Percentiles rank a stretch among this genome's conserved stretches.
Conservation (phyloP, 164 flowering plant species). For the Annona cherimola region DNA sequence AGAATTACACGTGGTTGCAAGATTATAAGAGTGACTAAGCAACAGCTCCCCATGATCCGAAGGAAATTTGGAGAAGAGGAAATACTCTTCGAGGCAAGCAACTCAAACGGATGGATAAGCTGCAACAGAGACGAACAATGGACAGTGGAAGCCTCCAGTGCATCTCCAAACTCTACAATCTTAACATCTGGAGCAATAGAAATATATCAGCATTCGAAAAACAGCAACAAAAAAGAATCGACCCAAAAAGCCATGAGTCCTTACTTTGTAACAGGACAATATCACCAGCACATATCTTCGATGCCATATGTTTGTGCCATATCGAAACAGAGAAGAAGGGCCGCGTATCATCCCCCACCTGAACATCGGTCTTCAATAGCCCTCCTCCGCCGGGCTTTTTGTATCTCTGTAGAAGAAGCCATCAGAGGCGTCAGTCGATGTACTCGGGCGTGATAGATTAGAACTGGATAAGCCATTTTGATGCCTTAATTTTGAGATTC, state of each 20-base stretch:
- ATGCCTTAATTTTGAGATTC: neutral
- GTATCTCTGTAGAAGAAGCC: constrained; percentile 29
- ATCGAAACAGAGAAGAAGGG: constrained; percentile 49
- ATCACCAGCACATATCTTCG: constrained; percentile 44
- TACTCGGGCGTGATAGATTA: too few relatives aligned
- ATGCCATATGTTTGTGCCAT: constrained; percentile 58
- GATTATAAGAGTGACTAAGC: neutral
- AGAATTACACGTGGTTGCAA: neutral
- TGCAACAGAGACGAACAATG: constrained; percentile 17
- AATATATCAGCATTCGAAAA: neutral
- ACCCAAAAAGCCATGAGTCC: constrained; percentile 2
- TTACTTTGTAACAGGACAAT: constrained; percentile 61
- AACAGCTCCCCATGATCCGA: neutral
- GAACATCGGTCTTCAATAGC: constrained; percentile 50
- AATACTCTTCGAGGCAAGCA: constrained; percentile 19
- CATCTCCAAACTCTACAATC: constrained; percentile 19
- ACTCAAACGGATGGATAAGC: constrained; percentile 17
- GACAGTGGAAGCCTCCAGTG: constrained; percentile 21
- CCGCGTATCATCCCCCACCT: constrained; percentile 66
- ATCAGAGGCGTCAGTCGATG: neutral
- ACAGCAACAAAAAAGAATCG: neutral
- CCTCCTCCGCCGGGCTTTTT: constrained; percentile 43
- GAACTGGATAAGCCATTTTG: too few relatives aligned
- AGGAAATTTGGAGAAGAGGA: neutral
- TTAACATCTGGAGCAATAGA: constrained; percentile 20